Evolutionary conservation across 768 basidiomycete species (phyloP).

Genomic region (Sistotremastrum niveocremeum): DNA sequence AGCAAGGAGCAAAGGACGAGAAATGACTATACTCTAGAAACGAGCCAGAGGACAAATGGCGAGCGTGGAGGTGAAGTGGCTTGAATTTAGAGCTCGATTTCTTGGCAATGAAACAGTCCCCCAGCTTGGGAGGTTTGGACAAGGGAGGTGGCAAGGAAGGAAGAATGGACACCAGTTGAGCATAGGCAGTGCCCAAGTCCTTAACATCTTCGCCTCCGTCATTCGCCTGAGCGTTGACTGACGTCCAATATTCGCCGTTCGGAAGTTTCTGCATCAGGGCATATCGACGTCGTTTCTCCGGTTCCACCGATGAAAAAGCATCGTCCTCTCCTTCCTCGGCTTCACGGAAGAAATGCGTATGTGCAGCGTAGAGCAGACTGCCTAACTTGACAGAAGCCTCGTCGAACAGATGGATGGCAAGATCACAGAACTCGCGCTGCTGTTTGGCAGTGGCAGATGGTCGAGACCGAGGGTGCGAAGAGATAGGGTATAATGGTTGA

Average conservation of each 20-base stretch:
- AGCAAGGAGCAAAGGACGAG: constrained; percentile 65
- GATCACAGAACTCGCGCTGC: constrained; percentile 61
- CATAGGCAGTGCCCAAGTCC: constrained; percentile 45
- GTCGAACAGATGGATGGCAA: constrained; percentile 58
- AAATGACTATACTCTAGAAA: constrained; percentile 73
- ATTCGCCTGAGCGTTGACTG: constrained; percentile 31
- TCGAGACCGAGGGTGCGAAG: constrained; percentile 50
- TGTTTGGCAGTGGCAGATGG: constrained; percentile 50
- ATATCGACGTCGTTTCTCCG: constrained; percentile 33
- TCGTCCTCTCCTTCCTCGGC: constrained; percentile 9
- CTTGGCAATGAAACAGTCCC: constrained; percentile 37
- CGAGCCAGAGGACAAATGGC: constrained; percentile 45
- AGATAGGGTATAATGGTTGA: constrained; percentile 52
- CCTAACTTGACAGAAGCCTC: constrained; percentile 42
- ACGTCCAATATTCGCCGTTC: constrained; percentile 67
- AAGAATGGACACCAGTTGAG: constrained; percentile 64
- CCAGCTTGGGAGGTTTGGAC: constrained; percentile 33
- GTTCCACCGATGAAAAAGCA: constrained; percentile 3
- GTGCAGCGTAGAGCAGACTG: background rate
- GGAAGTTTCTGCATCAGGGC: constrained; percentile 74
- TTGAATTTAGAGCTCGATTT: constrained; percentile 27
- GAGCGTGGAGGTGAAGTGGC: constrained; percentile 27
- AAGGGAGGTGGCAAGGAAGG: constrained; percentile 36
- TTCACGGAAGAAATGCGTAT: no score
- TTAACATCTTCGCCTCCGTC: constrained; percentile 29